Percentiles rank a stretch among this genome's conserved stretches.
Evolutionary conservation across 164 flowering plant species (phyloP).

Genomic region (Annona squamosa): DNA sequence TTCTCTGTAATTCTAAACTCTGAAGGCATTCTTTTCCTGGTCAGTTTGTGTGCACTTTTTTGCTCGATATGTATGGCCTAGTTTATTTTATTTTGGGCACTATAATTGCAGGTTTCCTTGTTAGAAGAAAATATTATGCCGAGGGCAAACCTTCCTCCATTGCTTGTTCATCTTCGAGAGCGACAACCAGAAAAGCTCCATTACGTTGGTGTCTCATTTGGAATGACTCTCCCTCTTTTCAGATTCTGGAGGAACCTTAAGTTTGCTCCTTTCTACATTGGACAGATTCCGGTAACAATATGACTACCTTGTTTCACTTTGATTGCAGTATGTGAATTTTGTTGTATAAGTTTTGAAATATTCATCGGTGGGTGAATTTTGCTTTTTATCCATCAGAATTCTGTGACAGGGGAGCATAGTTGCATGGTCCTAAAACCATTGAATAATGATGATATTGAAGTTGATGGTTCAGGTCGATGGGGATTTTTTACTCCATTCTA

Average conservation of each 20-base stretch:
- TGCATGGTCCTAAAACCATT: conserved; percentile 89
- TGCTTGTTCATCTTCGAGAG: conserved; percentile 80
- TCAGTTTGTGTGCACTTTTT: not conserved
- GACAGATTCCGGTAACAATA: conserved; percentile 64
- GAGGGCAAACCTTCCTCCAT: conserved; percentile 68
- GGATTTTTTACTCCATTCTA: conserved; percentile 75
- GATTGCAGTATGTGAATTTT: not conserved
- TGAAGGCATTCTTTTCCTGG: conserved; percentile 1
- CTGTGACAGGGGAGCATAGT: conserved; percentile 91
- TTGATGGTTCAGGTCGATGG: conserved; percentile 44
- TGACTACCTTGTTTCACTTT: not conserved
- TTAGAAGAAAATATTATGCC: conserved; percentile 82
- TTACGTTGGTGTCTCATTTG: conserved; percentile 94
- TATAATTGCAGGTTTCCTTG: conserved; percentile 57
- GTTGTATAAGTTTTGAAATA: not conserved
- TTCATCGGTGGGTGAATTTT: conserved; percentile 10
- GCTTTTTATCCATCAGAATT: conserved; percentile 39
- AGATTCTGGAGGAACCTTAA: conserved; percentile 88
- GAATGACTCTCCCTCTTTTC: conserved; percentile 81
- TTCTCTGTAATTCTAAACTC: not conserved
- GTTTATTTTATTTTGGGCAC: not conserved
- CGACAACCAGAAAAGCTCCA: conserved; percentile 85
- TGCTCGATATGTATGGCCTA: too few species aligned
- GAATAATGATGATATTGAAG: conserved; percentile 67
- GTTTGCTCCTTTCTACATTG: conserved; percentile 87